Evolutionary conservation across 225 moss, liverwort and hornwort species (phyloP), one percentile per base, ranked within the genome.

Genomic region (Pseudoscleropodium purum): DNA sequence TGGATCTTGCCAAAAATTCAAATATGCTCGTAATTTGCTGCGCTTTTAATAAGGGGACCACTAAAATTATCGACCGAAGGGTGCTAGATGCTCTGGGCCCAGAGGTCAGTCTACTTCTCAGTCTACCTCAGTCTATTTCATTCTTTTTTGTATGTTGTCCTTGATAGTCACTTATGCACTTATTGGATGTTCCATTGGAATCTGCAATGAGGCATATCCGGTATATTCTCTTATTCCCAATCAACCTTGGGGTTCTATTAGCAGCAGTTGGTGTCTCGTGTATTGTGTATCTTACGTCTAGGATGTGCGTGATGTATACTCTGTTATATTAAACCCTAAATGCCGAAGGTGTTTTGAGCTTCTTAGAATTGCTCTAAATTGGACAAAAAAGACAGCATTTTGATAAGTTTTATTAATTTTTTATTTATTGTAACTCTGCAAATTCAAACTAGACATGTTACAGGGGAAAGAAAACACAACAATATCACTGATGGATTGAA

Each of bases 1-100:
- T 98, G 86, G 96, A 98, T 63, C 94, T 98, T 45, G 97, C 98
- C 82, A 92, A 88, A 72, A 87, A 96, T 85, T 94, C 93, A 31
- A 93, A 94, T 68, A 93, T 97, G 92, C 94, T 98, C 41, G 91
- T 97, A 49, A 89, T 86, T 69, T 95, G 95, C 65, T 97, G 97
- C 89, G 66, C 94, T 81, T 80, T 90, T 66, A 95, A 94, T 29
- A 94, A 95, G 79, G 94, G 79, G 31, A 97, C 98, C 18, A 81
- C 88, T 68, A 95, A 93, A 68, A 92, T 98, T 69, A 91, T 96
- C 69, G 93, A 95, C 52, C 92, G 95, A 39, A 92, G 96, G 90
- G 95, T 97, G n/a, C 87, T 98, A 81, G 96, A 97, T 91, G 98
- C 98, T 47, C 90, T 97, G 89, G 97, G 96, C 79, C 96, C 96